Evolutionary conservation across 1,284 basidiomycete genomes (phyloP).

Genomic region (Trametes polyzona): DNA sequence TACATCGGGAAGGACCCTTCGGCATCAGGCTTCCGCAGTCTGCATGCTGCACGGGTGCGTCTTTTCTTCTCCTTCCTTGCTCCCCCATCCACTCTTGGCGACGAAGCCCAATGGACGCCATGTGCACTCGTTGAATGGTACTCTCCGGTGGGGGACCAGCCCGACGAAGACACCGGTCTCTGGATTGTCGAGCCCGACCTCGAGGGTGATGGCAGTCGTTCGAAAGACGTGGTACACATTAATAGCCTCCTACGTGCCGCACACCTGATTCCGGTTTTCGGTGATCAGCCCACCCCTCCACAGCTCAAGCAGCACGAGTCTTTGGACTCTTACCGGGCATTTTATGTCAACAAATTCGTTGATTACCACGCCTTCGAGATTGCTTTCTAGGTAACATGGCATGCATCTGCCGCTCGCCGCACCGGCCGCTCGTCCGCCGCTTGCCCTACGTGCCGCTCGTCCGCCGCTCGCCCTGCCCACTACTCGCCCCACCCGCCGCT

Average conservation of each 20-base stretch:
- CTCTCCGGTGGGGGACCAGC: not conserved
- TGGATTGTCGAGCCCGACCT: conserved; percentile 27
- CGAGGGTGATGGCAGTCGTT: not conserved
- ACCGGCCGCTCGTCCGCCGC: no score
- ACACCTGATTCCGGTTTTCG: conserved; percentile 19
- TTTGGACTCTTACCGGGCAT: conserved; percentile 4
- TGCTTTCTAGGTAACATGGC: no score
- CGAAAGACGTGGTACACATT: conserved; percentile 10
- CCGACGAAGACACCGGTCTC: conserved; percentile 25
- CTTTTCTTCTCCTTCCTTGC: conserved; percentile 16
- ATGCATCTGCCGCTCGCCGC: no score
- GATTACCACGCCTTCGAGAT: conserved; percentile 24
- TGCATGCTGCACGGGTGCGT: conserved; percentile 5
- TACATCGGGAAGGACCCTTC: not conserved
- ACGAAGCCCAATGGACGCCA: not conserved
- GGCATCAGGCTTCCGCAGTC: not conserved
- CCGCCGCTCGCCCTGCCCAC: no score
- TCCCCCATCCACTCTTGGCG: no score
- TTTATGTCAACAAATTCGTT: conserved; percentile 19
- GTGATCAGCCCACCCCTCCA: not conserved
- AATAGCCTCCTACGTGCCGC: conserved; percentile 17
- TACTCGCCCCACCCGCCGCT: no score
- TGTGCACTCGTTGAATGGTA: conserved; percentile 32
- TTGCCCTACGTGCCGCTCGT: no score
- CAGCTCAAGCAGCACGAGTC: not conserved